phyloP scores from a whole-genome alignment of 805 yeast genomes.

The Helenozyma baotianmanensis region DNA sequence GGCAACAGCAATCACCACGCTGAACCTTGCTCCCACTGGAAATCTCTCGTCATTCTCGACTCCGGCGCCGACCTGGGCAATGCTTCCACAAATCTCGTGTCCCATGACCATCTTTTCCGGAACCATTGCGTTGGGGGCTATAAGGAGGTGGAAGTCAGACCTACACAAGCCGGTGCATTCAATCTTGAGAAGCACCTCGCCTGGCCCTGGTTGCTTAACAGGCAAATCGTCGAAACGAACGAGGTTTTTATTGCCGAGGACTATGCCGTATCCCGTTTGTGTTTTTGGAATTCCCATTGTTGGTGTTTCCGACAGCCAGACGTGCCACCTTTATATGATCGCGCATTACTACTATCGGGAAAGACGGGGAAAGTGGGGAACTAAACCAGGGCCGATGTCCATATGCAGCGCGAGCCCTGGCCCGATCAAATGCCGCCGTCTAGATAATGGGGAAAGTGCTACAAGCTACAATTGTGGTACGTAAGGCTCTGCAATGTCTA shows the following conservation, averaged over 20 bases:
- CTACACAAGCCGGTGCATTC: constrained; percentile 43
- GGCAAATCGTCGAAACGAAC: constrained; percentile 25
- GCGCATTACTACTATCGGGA: neutral
- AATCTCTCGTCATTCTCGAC: constrained; percentile 21
- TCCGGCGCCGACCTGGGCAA: constrained; percentile 27
- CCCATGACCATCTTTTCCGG: constrained; percentile 39
- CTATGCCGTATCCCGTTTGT: constrained; percentile 32
- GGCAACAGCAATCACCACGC: constrained; percentile 24
- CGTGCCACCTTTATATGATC: neutral
- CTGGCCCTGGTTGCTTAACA: constrained; percentile 25
- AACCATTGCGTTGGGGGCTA: constrained; percentile 8
- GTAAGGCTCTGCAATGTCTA: too few species aligned
- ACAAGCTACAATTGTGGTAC: too few species aligned
- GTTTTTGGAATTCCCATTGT: constrained; percentile 23
- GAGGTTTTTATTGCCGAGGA: constrained; percentile 22
- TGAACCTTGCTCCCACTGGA: constrained; percentile 26
- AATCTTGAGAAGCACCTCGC: constrained; percentile 32
- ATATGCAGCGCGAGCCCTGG: too few species aligned
- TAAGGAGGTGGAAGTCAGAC: constrained; percentile 38
- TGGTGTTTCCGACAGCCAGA: neutral
- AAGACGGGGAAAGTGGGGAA: neutral
- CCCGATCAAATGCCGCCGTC: too few species aligned
- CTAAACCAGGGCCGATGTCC: too few species aligned
- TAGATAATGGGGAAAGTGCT: too few species aligned
- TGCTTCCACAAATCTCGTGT: constrained; percentile 40